Evolutionary conservation across 2,329 filamentous ascomycete species (phyloP), one percentile per base, ranked within the genome.

Genomic region (Alternaria novae-zelandiae): DNA sequence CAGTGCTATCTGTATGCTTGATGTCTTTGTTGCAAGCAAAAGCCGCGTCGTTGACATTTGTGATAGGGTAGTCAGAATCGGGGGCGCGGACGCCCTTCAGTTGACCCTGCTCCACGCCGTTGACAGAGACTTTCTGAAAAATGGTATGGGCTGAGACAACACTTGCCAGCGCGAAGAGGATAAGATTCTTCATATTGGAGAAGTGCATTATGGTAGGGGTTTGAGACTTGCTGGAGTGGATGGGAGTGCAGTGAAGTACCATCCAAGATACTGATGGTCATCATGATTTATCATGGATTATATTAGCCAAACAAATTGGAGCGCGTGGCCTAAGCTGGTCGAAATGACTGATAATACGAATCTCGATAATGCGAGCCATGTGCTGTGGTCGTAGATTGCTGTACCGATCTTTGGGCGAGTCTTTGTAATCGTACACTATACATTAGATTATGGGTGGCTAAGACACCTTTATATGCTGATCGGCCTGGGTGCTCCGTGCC

Each of bases 1-100:
- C 75, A 10, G 69, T 79, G 25, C 57, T 76, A 61, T 80, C 76
- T 68, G 70, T 68, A 73, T 78, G 60, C 10, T 36, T 55, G 79
- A 72, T 55, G 51, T 78, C 77, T 36, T 80, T 80, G 70, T 83
- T 83, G 70, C 83, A 85, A 26, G 82, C 80, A 23, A 85, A 80
- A 15, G 73, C 72, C 11, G 68, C 71, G 58, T 81, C 79, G 51
- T 78, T 80, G 58, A 84, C 81, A 50, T 81, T 79, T 59, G 81
- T 78, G 60, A 86, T 79, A 2, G 83, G 84, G 71, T 81, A 79
- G 78, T 86, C 82, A 70, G 78, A 82, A 41, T 75, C 77, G 0
- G 84, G 83, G 4, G 84, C 83, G n/a, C 84, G 81, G 45, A 86
- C 77, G 17, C 83, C 84, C 63, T 79, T 81, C 41, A 85, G 80